Conservation (phyloP, 805 yeast genomes). For the Candida yuanshanica region DNA sequence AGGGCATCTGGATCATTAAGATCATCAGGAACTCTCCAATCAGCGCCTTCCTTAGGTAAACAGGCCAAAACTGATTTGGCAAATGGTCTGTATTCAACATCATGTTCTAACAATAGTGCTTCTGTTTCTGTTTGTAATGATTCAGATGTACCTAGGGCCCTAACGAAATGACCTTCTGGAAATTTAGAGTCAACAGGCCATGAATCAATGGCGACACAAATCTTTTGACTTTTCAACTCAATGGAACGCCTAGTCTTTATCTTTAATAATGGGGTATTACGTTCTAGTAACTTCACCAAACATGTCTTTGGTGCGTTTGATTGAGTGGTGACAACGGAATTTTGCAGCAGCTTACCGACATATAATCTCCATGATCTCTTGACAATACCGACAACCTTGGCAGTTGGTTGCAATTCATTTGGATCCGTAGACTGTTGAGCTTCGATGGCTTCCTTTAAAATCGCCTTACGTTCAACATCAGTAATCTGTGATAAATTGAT, state of each 20-base stretch:
- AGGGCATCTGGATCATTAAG: constrained; percentile 48
- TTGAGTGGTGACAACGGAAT: constrained; percentile 54
- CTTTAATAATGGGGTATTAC: constrained; percentile 77
- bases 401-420: constrained; percentile 78
- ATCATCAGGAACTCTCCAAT: constrained; percentile 82
- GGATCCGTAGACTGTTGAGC: constrained; percentile 47
- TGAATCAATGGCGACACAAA: constrained; percentile 86
- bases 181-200: constrained; percentile 83
- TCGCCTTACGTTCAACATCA: constrained; percentile 63
- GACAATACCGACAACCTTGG: constrained; percentile 78
- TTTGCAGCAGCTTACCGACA: constrained; percentile 87
- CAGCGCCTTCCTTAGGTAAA: constrained; percentile 87
- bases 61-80: constrained; percentile 88
- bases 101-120: constrained; percentile 88
- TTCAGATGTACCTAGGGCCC: constrained; percentile 85
- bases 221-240: constrained; percentile 81
- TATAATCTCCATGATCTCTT: constrained; percentile 94
- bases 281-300: constrained; percentile 85
- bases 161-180: constrained; percentile 93
- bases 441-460: constrained; percentile 71
- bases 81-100: constrained; percentile 94
- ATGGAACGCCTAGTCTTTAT: constrained; percentile 83
- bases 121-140: constrained; percentile 94
- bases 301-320: constrained; percentile 72
- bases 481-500: constrained; percentile 30